Evolutionary conservation across 2,329 filamentous ascomycete species (phyloP), one percentile per base, ranked within the genome.

Genomic region (Pseudogymnoascus sp.): DNA sequence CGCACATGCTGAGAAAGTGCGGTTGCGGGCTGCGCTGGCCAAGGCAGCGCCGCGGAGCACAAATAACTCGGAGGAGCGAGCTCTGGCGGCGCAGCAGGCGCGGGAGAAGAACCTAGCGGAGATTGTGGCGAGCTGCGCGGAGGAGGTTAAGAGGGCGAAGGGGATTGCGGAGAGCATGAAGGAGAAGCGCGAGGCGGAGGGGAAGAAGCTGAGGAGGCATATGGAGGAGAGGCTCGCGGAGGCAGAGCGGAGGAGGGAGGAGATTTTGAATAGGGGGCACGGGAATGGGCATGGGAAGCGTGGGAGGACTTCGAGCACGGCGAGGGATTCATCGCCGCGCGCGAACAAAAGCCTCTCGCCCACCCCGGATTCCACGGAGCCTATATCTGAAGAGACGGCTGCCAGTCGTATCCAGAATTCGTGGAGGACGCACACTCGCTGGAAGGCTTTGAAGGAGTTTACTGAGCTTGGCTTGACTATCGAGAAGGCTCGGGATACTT

Each of bases 191-290:
- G 87, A 91, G 70, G 85, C 86, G 61, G 88, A 92, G 65, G 81
- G 89, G 61, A 80, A 80, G 66, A 85, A 85, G 68, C 79, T 89
- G 71, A 84, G 85, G 64, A 74, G 82, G 58, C 88, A 91, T 71
- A 91, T 92, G 80, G 87, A 92, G 71, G 89, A 91, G 75, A 85
- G 87, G 65, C 81, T 90, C 67, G 87, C 88, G 32, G 89, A 92
- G 69, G 90, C 88, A 0, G 88, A 92, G 72, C 82, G 78, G 70
- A 81, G 90, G 67, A 79, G 89, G 62, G 82, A 87, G 70, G 82
- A 88, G 75, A 73, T 88, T 64, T 76, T 82, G 67, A 81, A 77
- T 70, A 77, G 79, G 71, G 67, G 74, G 68, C 79, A 77, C 72
- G 74, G 77, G 66, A 22, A 16, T 50, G 74, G 77, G 66, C 43